phyloP scores from a whole-genome alignment of 306 rosid genomes.

The Trifolium pratense region DNA sequence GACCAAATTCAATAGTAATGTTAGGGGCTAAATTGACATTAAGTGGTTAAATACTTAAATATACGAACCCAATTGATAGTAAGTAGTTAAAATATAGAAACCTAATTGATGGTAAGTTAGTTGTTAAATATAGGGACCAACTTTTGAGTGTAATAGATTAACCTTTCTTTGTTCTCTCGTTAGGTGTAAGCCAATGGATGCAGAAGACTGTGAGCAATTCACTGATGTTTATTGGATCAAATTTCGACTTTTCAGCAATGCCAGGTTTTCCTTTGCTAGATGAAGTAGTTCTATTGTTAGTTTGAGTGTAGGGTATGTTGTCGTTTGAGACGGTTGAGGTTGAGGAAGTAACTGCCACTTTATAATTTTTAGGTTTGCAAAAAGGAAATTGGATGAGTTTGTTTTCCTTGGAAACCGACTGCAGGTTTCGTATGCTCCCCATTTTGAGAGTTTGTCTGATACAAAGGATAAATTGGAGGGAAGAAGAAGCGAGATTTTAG shows the following conservation, averaged over 20 bases:
- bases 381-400: constrained; percentile 76
- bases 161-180: background rate
- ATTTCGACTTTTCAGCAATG: constrained; percentile 72
- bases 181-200: constrained; percentile 94
- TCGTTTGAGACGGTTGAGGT: constrained; percentile 38
- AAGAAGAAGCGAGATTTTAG: constrained; percentile 79
- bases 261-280: constrained; percentile 57
- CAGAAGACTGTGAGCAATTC: constrained; percentile 79
- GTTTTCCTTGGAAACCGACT: constrained; percentile 83
- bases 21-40: too few species aligned
- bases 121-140: too few species aligned
- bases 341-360: constrained; percentile 22
- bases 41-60: too few species aligned
- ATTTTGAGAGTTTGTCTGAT: constrained; percentile 71
- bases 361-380: constrained; percentile 75
- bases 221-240: constrained; percentile 92
- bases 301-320: background rate
- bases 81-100: too few species aligned
- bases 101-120: too few species aligned
- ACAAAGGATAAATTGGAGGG: constrained; percentile 82
- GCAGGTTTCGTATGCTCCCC: constrained; percentile 78
- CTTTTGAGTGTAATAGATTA: too few species aligned
- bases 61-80: too few species aligned
- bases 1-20: too few species aligned
- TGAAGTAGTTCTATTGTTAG: background rate